Evolutionary conservation across 257 asterid genomes (phyloP), one percentile per base, ranked within the genome.

Genomic region (Handroanthus guayacan): DNA sequence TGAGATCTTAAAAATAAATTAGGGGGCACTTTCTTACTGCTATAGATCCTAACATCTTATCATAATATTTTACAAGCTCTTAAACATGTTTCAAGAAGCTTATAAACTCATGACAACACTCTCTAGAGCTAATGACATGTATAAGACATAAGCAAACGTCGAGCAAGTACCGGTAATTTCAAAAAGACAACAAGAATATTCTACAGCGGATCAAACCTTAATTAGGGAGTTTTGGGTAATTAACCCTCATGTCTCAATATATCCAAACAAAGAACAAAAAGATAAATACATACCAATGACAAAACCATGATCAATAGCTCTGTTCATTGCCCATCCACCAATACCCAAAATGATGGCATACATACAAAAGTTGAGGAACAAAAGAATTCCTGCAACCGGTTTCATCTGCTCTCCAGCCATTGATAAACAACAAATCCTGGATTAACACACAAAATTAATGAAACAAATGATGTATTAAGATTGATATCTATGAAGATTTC

Each of bases 321-420:
- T 84, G 82, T 95, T 86, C 75, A 85, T 79, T 0, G 97, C 92
- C 98, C 98, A 95, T 25, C 86, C 81, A 41, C 92, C 97, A 62
- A 95, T 92, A 12, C 97, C 93, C 72, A 95, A 65, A 50, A 95
- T 83, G 55, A 91, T 55, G 9, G 75, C 82, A 71, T 88, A 92
- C 99, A 95, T 91, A 89, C 98, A 91, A 75, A 95, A 95, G 83
- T 95, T 92, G 76, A 95, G 99, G 70, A 75, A 60, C 71, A 91
- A 71, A 78, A 95, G 96, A 31, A 89, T 72, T 25, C 88, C 87
- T 4, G 98, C 97, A 2, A 85, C 89, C 5, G 90, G 79, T 73
- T 78, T 88, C 63, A 87, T 78, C 79, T 74, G 86, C 39, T 51
- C 86, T 37, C 80, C 85, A 13, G 97, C 88, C 98, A 92, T 92